Evolutionary conservation across 768 basidiomycete species (phyloP), one percentile per base, ranked within the genome.

Genomic region (Austroboletus eburneus): DNA sequence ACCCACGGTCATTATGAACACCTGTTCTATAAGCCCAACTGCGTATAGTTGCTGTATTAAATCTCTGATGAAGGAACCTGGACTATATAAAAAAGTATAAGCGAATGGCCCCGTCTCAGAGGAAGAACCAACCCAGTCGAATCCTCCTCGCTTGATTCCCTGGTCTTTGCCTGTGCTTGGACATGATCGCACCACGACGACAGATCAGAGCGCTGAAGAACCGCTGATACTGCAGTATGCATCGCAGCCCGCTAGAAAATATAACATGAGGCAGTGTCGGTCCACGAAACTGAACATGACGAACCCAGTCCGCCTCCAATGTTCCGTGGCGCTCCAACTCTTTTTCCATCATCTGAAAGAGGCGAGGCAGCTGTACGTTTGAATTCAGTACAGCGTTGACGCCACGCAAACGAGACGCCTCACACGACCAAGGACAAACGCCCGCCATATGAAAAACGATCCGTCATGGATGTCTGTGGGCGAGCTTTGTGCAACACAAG

Each of bases 381-480:
- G 21, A 7, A 40, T 29, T 54, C 24, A 53, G 34, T 25, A 38
- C 27, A 39, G 8, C 45, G 25, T n/a, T 25, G 0, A 49, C 18
- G 24, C 33, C 6, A 22, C 32, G 13, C 17, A 25, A 44, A 51
- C 30, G 18, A 48, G 24, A 40, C 43, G 51, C 42, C 83, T 56
- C 66, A 90, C 87, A 43, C 87, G 76, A 32, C 85, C 82, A 45
- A 86, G 67, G 17, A 87, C 72, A 57, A 89, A 90, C 17, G 80
- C 74, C 52, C 77, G 78, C 87, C 87, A 91, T 25, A 88, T 57
- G 30, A 66, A 67, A 37, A 62, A 51, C 43, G 67, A 48, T 57
- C 64, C 51, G 54, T 68, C 52, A 44, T 63, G 50, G 39, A 59
- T 50, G 5, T 58, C 58, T 45, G 46, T 68, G 2, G 69, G 58